phyloP scores from a whole-genome alignment of 768 basidiomycete species.

The Rickenella mellea region DNA sequence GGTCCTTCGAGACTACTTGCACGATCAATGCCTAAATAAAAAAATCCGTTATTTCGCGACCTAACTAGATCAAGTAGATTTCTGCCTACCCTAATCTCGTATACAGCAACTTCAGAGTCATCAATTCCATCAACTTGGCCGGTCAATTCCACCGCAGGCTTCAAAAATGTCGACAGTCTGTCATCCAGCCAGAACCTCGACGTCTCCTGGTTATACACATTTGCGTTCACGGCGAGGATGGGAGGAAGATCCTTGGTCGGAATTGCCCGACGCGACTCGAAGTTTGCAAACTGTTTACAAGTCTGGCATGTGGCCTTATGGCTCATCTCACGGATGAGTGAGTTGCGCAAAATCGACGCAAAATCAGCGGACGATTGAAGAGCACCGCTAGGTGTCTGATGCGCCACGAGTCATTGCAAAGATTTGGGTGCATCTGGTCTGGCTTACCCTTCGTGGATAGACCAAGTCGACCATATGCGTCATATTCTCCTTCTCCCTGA shows the following conservation, averaged over 20 bases:
- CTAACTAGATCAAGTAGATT: not conserved
- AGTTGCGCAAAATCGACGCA: conserved; percentile 56
- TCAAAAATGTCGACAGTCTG: conserved; percentile 49
- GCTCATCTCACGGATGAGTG: conserved; percentile 70
- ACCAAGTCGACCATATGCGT: conserved; percentile 79
- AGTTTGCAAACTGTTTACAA: conserved; percentile 71
- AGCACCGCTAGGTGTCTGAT: conserved; percentile 22
- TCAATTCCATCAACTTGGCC: conserved; percentile 54
- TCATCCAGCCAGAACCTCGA: conserved; percentile 64
- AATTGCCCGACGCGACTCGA: conserved; percentile 62
- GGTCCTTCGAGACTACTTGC: conserved; percentile 65
- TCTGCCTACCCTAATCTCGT: conserved; percentile 61
- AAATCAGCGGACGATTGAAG: conserved; percentile 40
- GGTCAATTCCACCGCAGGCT: conserved; percentile 41
- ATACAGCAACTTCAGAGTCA: conserved; percentile 46
- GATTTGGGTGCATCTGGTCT: too few species aligned
- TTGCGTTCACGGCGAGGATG: conserved; percentile 79
- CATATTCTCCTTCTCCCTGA: conserved; percentile 66
- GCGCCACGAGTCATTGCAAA: too few species aligned
- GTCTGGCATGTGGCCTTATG: conserved; percentile 82
- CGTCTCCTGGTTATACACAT: conserved; percentile 67
- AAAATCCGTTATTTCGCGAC: not conserved
- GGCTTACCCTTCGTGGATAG: conserved; percentile 73
- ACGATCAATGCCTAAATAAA: conserved; percentile 62
- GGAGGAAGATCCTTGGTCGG: conserved; percentile 65